These are phyloP conservation scores for Magnusiomyces clavatus DNA, from an alignment of 1,139 yeast species.

Conservation along the genomic window DNA sequence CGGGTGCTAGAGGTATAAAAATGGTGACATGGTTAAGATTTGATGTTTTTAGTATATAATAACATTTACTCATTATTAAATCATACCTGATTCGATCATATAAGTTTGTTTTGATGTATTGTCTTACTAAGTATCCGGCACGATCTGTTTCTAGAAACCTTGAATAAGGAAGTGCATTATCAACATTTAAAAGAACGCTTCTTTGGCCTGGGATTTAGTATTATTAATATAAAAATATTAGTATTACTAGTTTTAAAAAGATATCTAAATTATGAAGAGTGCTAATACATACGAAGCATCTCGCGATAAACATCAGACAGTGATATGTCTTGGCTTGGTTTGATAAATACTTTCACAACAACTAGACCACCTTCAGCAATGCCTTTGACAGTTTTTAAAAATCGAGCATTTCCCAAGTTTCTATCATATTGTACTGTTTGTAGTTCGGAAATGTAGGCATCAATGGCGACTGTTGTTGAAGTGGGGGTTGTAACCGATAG, in stretches of 20 bases:
- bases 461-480: conserved; percentile 85
- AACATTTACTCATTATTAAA: conserved; percentile 2
- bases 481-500: conserved; percentile 81
- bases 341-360: conserved; percentile 74
- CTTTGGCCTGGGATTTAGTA: conserved; percentile 26
- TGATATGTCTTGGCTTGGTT: conserved; percentile 43
- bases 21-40: not conserved
- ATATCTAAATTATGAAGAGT: too few species aligned
- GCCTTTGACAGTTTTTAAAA: conserved; percentile 80
- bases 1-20: conserved; percentile 42
- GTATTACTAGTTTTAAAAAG: too few species aligned
- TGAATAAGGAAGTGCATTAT: conserved; percentile 64
- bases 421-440: conserved; percentile 67
- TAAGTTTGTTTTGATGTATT: conserved; percentile 64
- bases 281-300: too few species aligned
- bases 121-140: conserved; percentile 86
- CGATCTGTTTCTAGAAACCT: conserved; percentile 79
- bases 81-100: conserved; percentile 63
- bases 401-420: conserved; percentile 66
- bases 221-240: too few species aligned
- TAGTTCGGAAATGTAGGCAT: conserved; percentile 78
- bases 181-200: conserved; percentile 38
- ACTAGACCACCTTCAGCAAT: conserved; percentile 56
- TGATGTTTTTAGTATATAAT: not conserved
- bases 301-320: too few species aligned